Evolutionary conservation across 208 protist genomes (phyloP).

Genomic region (Phytomonas francai): DNA sequence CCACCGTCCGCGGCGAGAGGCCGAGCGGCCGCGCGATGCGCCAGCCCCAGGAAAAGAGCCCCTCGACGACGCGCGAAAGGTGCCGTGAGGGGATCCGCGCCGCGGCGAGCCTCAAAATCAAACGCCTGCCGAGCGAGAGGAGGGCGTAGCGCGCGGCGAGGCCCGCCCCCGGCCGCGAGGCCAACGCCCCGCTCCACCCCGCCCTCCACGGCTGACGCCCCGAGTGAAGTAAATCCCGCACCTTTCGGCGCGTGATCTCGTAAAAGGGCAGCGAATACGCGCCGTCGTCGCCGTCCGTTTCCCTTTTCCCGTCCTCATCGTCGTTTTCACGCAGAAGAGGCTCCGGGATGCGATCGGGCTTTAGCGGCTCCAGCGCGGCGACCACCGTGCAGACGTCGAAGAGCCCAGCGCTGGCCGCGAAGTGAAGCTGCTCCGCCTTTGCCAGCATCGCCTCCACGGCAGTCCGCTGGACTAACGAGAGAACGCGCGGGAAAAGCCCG

Average conservation of each 20-base stretch:
- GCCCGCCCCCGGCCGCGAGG: neutral
- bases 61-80: constrained; percentile 16
- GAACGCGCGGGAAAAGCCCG: neutral
- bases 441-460: constrained; percentile 34
- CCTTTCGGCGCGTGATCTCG: too few relatives aligned
- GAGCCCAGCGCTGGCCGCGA: constrained; percentile 44
- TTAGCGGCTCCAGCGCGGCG: neutral
- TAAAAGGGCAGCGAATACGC: constrained; percentile 1
- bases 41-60: constrained; percentile 20
- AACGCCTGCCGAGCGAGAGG: constrained; percentile 20
- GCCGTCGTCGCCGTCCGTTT: neutral
- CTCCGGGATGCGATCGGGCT: neutral
- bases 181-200: constrained; percentile 15
- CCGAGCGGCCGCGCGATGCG: constrained; percentile 25
- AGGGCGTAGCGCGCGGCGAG: constrained; percentile 29
- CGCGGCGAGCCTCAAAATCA: constrained; percentile 13
- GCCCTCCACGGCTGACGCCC: constrained; percentile 2
- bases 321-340: neutral
- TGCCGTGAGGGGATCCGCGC: constrained; percentile 7
- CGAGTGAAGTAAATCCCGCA: too few relatives aligned
- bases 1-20: constrained; percentile 10
- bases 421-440: constrained; percentile 51
- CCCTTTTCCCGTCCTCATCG: neutral
- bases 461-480: constrained; percentile 13
- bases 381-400: constrained; percentile 38